Evolutionary conservation across 2,329 filamentous ascomycete species (phyloP), one percentile per base, ranked within the genome.

Genomic region (Colletotrichum acutatum): DNA sequence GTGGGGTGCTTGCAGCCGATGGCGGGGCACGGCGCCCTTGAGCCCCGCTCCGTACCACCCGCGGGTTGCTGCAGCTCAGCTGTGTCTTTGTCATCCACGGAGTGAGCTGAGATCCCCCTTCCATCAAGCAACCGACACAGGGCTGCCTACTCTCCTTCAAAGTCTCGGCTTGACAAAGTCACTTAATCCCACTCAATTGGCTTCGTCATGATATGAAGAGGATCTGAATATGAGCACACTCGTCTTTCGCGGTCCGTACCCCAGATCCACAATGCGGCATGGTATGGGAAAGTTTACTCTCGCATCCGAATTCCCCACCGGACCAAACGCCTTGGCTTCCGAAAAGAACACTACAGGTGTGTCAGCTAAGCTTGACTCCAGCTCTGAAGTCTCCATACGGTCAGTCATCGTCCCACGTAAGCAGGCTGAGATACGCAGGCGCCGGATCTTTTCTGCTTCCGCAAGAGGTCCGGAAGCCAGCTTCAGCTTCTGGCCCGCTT

Each of bases 11-110:
- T 62, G 57, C 59, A 70, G 26, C 66, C 56, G 70, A 65, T 56
- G 54, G 66, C 66, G 70, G 70, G 65, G 59, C 22, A 72, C 70
- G 59, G 66, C 66, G 59, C 8, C 37, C 57, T 64, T 59, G 28
- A 32, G 59, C 66, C 22, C 58, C 34, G 64, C 49, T 68, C 49
- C 24, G 12, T 52, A 24, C 58, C 24, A 11, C 42, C 42, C 19
- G 19, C 16, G 42, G 42, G 19, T n/a, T 49, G 19, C 42, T 49
- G 42, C 42, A 49, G 42, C 19, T 49, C 42, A 49, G 42, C 42
- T 49, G 42, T 49, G 16, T 19, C 42, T 22, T 49, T 49, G 42
- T 49, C 8, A 49, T 42, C 16, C 16, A 42, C 19, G 37, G 9
- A 42, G 6, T 8, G 7, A 42, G 37, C 37, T 42, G 37, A 19